phyloP scores from a whole-genome alignment of 768 basidiomycete species.

The Serendipita vermifera region DNA sequence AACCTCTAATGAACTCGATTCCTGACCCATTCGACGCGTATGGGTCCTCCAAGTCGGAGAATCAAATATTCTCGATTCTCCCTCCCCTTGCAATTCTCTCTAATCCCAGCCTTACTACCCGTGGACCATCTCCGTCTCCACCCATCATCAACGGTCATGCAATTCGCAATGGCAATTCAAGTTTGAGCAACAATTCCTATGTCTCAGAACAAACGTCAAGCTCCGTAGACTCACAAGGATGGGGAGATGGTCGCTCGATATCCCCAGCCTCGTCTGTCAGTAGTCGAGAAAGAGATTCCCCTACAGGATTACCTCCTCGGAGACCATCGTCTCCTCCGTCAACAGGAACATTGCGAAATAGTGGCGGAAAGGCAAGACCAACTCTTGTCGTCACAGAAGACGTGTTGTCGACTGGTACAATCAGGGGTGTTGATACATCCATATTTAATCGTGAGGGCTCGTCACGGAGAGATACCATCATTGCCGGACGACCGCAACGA shows the following conservation, averaged over 20 bases:
- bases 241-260: neutral
- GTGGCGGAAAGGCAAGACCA: neutral
- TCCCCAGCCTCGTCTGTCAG: neutral
- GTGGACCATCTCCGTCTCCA: conserved; percentile 23
- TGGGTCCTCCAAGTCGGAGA: conserved; percentile 73
- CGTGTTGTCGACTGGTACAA: neutral
- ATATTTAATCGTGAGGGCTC: neutral
- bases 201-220: neutral
- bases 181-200: neutral
- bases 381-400: neutral
- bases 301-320: neutral
- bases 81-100: conserved; percentile 71
- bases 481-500: neutral
- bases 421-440: neutral
- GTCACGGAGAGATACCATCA: neutral
- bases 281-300: neutral
- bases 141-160: neutral
- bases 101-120: conserved; percentile 33
- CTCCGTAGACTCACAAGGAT: neutral
- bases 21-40: conserved; percentile 92
- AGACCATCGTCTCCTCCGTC: conserved; percentile 4
- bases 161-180: neutral
- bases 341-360: neutral
- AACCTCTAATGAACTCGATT: conserved; percentile 78
- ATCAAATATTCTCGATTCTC: conserved; percentile 87